Evolutionary conservation across 2,329 filamentous ascomycete genomes (phyloP).

Genomic region (Metarhizium rileyi): DNA sequence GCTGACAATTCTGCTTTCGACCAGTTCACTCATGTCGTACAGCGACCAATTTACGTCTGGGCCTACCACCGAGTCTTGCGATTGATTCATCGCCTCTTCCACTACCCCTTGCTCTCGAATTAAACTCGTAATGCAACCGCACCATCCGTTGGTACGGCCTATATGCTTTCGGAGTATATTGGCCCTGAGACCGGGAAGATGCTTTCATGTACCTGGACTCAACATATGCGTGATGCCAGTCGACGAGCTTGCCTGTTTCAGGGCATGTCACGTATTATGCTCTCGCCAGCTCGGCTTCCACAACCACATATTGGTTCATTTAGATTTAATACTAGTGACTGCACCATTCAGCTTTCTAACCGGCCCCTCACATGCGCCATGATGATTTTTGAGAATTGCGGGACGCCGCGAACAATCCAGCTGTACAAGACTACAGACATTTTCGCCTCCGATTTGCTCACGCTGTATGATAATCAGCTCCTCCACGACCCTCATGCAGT

Average conservation of each 20-base stretch:
- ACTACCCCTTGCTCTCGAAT: conserved; percentile 9
- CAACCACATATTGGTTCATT: conserved; percentile 14
- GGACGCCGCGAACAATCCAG: conserved; percentile 21
- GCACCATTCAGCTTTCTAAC: conserved; percentile 21
- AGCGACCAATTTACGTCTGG: conserved; percentile 4
- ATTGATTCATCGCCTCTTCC: conserved; percentile 7
- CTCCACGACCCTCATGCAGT: conserved; percentile 18
- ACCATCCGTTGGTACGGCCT: conserved; percentile 7
- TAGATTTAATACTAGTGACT: conserved; percentile 12
- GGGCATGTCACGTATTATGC: conserved; percentile 13
- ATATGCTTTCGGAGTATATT: conserved; percentile 16
- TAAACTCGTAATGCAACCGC: conserved; percentile 8
- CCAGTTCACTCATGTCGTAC: conserved; percentile 10
- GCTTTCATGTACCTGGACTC: conserved; percentile 13
- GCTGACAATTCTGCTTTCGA: conserved; percentile 5
- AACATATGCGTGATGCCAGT: conserved; percentile 6
- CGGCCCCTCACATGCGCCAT: conserved; percentile 11
- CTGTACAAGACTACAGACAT: conserved; percentile 19
- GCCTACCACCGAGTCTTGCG: conserved; percentile 3
- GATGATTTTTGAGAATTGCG: conserved; percentile 21
- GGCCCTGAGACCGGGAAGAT: conserved; percentile 12
- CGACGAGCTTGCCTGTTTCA: conserved; percentile 9
- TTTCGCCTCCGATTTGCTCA: conserved; percentile 18
- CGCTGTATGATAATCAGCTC: conserved; percentile 17
- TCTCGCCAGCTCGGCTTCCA: conserved; percentile 11